Base-by-base conservation (phyloP, 805 yeast species). In the Brettanomyces bruxellensis region DNA sequence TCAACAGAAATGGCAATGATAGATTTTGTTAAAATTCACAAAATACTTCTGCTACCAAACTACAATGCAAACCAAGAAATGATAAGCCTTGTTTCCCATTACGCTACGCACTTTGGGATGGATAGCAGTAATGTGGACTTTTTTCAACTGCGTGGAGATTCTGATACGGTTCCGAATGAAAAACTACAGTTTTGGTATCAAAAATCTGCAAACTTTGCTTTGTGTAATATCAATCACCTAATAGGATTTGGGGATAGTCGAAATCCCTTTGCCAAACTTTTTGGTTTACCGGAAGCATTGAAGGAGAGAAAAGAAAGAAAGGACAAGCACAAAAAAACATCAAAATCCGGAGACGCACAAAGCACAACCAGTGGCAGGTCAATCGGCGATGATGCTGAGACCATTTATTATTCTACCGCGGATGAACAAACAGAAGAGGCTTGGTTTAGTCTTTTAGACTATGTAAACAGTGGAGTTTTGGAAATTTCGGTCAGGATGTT, bases 191-290 rank as follows among this genome's bases (percentile, higher is more conserved):
- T 83, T 55, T 86, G 88, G 85, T 82, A 81, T 56, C 83, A 83
- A 55, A 83, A 84, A 58, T 81, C 87, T 1, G 76, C 89, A 3
- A 73, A 80, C 36, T 83, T 86, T 68, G 91, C 93, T 3, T 69
- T 84, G 42, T 79, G 89, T 25, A 86, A 85, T 55, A 78, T 86
- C 45, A 75, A 79, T 55, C 91, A 85, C 65, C 59, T 85, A 45
- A 76, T 83, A 41, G 93, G 93, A 1, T 81, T 85, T 62, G 95
- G 93, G 34, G 84, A 83, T 57, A 73, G 85, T 4, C 70, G 71
- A 40, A 85, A 83, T 56, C 89, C 91, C 18, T 84, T 85, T 65
- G 88, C 91, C 5, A 77, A 81, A 55, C 59, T 86, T 12, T 86
- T 86, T 62, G 81, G 76, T 47, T 66, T 86, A 23, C 83, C 90